Percentiles rank a stretch among this genome's conserved stretches.
Conservation (phyloP, 108 stramenopile species). For the Stephanodiscus minutulus region DNA sequence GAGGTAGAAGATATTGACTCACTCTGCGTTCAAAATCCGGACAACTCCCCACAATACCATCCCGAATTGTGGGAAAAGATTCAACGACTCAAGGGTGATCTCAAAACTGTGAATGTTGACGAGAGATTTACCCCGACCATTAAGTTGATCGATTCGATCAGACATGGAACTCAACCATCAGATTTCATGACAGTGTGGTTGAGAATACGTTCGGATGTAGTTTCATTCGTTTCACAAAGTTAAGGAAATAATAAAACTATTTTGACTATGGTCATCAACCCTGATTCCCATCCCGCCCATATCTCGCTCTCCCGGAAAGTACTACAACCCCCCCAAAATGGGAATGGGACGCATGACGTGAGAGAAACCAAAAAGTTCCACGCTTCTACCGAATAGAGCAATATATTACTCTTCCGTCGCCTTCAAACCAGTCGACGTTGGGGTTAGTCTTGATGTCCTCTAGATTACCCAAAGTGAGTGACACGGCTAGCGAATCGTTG, state of each 20-base stretch:
- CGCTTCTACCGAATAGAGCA: conserved; percentile 34
- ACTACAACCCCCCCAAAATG: neutral
- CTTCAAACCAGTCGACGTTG: conserved; percentile 51
- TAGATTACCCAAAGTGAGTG: conserved; percentile 35
- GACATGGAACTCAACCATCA: conserved; percentile 23
- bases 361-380: neutral
- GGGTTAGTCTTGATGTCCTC: conserved; percentile 33
- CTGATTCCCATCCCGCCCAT: neutral
- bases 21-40: neutral
- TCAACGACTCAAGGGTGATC: conserved; percentile 50
- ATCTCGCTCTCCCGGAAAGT: neutral
- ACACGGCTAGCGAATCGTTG: conserved; percentile 36
- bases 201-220: conserved; percentile 22
- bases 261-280: neutral
- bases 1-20: conserved; percentile 14
- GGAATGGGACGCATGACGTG: too few relatives aligned
- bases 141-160: conserved; percentile 28
- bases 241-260: neutral
- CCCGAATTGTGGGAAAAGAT: conserved; percentile 55
- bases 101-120: conserved; percentile 43
- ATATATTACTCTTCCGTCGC: conserved; percentile 51
- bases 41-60: neutral
- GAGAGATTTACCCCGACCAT: conserved; percentile 32
- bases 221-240: conserved; percentile 14
- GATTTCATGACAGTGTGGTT: conserved; percentile 45